A percentile compares a stretch with the other conserved stretches of the same genome.
These are phyloP conservation scores for Asterophora lycoperdoides DNA, from an alignment of 768 basidiomycete genomes.

Conservation along the genomic window DNA sequence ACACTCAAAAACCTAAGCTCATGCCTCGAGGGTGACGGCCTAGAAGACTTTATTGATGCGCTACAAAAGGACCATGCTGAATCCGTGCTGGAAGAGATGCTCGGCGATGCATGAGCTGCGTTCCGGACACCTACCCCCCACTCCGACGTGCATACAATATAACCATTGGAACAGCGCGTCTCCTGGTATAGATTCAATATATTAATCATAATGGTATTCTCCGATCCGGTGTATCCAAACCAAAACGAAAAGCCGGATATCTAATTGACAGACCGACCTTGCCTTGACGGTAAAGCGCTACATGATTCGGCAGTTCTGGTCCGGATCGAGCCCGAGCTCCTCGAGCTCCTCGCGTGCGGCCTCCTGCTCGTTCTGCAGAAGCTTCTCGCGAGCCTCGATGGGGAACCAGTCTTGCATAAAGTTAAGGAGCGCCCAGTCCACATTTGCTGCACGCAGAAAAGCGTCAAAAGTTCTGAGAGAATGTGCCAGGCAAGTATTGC, in stretches of 20 bases:
- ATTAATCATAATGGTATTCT: not conserved
- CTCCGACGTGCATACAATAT: not conserved
- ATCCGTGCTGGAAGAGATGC: slow-evolving; percentile 21
- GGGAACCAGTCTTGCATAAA: slow-evolving; percentile 96
- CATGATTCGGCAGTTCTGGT: slow-evolving; percentile 33
- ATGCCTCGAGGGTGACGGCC: slow-evolving; percentile 63
- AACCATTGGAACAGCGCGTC: not conserved
- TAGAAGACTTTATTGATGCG: slow-evolving; percentile 54
- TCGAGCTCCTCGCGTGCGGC: slow-evolving; percentile 62
- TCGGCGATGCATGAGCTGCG: not conserved
- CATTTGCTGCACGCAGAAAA: slow-evolving; percentile 47
- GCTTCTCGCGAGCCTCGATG: slow-evolving; percentile 69
- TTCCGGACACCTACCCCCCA: not conserved
- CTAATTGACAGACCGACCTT: too few relatives aligned
- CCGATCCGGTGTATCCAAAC: too few relatives aligned
- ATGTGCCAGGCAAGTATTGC: not conserved
- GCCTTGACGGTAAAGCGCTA: slow-evolving; percentile 2
- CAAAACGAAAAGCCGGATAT: too few relatives aligned
- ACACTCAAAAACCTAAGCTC: slow-evolving; percentile 63
- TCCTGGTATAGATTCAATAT: not conserved
- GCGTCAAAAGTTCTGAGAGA: not conserved
- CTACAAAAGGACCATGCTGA: slow-evolving; percentile 55
- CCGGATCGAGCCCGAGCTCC: slow-evolving; percentile 57
- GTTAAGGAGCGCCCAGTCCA: slow-evolving; percentile 74
- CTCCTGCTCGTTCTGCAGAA: slow-evolving; percentile 71